These are phyloP conservation scores for Porpolomopsis calyptriformis DNA, from an alignment of 768 basidiomycete genomes.

Conservation along the genomic window DNA sequence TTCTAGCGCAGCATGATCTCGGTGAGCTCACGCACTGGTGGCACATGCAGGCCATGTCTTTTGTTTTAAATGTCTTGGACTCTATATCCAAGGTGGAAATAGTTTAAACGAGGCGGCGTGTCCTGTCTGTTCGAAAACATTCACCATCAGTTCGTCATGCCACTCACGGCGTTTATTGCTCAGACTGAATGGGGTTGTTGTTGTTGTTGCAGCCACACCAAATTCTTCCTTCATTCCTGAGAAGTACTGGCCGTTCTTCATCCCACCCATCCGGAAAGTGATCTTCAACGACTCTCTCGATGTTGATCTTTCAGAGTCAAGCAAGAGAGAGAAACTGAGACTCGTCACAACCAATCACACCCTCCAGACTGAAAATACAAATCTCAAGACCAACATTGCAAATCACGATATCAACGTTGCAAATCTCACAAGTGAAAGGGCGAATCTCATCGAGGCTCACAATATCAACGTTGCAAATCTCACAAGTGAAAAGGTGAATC, in stretches of 20 bases:
- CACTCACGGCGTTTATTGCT: neutral
- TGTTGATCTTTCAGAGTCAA: neutral
- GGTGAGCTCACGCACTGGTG: too few species aligned
- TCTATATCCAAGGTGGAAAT: slow-evolving; percentile 23
- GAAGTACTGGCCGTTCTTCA: slow-evolving; percentile 34
- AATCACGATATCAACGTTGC: too few species aligned
- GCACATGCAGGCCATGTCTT: slow-evolving; percentile 51
- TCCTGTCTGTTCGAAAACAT: slow-evolving; percentile 54
- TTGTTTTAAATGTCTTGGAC: slow-evolving; percentile 46
- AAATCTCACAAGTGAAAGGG: too few species aligned
- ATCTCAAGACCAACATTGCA: too few species aligned
- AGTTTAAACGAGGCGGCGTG: slow-evolving; percentile 34
- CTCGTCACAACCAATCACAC: neutral
- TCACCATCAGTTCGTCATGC: too few species aligned
- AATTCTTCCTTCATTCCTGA: slow-evolving; percentile 32
- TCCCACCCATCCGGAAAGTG: slow-evolving; percentile 27
- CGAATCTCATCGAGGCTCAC: too few species aligned
- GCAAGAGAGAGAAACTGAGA: neutral
- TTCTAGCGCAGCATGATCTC: too few species aligned
- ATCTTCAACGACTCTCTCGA: slow-evolving; percentile 8
- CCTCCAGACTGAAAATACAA: too few species aligned
- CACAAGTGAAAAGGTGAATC: too few species aligned
- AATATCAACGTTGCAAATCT: too few species aligned
- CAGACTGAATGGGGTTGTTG: neutral
- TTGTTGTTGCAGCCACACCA: slow-evolving; percentile 30